Percentiles rank a stretch among this genome's conserved stretches.
Evolutionary conservation across 140 eudicot species (phyloP).

Genomic region (Cichorium intybus): DNA sequence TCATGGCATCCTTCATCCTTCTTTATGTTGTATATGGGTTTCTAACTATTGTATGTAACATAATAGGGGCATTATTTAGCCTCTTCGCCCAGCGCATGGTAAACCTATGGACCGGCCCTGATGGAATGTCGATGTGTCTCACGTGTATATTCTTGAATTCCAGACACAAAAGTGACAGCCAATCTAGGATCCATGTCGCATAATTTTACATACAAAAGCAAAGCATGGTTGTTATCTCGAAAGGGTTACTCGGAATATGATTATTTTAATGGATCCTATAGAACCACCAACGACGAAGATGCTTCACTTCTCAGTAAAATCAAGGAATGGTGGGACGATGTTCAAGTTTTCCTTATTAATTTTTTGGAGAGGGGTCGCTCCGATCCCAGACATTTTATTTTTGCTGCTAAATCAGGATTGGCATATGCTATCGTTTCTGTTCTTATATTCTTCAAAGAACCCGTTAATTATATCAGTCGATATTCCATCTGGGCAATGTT

Average conservation of each 20-base stretch:
- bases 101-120: no score
- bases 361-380: conserved; percentile 60
- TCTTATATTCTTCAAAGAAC: conserved; percentile 66
- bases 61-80: no score
- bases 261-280: conserved; percentile 27
- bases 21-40: no score
- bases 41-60: no score
- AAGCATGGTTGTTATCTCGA: conserved; percentile 48
- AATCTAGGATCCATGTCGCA: conserved; percentile 45
- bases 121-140: not conserved
- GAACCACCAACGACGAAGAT: not conserved
- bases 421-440: conserved; percentile 66
- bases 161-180: conserved; percentile 17
- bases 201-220: conserved; percentile 40
- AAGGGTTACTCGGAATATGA: conserved; percentile 43
- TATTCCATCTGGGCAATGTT: conserved; percentile 78
- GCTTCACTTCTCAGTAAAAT: conserved; percentile 20
- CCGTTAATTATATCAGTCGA: conserved; percentile 41
- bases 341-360: conserved; percentile 19
- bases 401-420: conserved; percentile 73
- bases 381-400: conserved; percentile 68
- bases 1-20: no score
- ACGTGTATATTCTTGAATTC: not conserved
- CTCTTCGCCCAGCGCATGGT: no score
- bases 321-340: conserved; percentile 22